These are phyloP conservation scores for Pezicula carpinea DNA, from an alignment of 2,329 filamentous ascomycete genomes.

Conservation along the genomic window DNA sequence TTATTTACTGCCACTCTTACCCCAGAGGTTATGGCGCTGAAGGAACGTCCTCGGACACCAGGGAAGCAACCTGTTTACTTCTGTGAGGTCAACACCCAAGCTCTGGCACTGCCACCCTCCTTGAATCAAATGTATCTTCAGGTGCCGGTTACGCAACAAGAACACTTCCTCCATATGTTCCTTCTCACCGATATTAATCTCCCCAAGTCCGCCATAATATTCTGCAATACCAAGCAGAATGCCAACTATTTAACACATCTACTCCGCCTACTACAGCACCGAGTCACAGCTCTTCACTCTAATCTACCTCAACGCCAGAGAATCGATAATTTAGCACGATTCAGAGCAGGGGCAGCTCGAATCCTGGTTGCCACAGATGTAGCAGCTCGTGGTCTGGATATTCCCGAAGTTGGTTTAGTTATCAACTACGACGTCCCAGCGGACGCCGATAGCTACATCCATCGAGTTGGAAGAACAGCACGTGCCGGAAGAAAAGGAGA, in stretches of 20 bases:
- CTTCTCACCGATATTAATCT: constrained; percentile 73
- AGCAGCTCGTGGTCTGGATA: constrained; percentile 89
- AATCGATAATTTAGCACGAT: constrained; percentile 82
- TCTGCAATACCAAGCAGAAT: constrained; percentile 87
- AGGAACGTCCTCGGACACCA: constrained; percentile 65
- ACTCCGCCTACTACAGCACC: constrained; percentile 78
- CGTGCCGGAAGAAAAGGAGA: constrained; percentile 82
- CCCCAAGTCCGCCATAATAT: constrained; percentile 79
- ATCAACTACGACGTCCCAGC: constrained; percentile 94
- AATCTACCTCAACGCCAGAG: constrained; percentile 79
- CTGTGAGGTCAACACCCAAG: constrained; percentile 77
- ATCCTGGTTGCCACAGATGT: constrained; percentile 95
- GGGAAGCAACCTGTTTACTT: constrained; percentile 77
- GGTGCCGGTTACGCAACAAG: constrained; percentile 85
- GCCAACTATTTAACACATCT: constrained; percentile 87
- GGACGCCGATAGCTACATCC: constrained; percentile 97
- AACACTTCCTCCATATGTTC: constrained; percentile 90
- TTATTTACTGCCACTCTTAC: constrained; percentile 97
- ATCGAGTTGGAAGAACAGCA: constrained; percentile 91
- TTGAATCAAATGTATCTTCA: constrained; percentile 82
- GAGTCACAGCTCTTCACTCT: constrained; percentile 88
- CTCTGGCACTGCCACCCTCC: constrained; percentile 72
- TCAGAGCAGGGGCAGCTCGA: constrained; percentile 82
- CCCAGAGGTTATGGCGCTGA: constrained; percentile 81
- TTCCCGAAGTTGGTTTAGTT: constrained; percentile 84